These are phyloP conservation scores for Melocanna baccifera DNA, from an alignment of 176 grass and related monocot species.

Conservation along the genomic window DNA sequence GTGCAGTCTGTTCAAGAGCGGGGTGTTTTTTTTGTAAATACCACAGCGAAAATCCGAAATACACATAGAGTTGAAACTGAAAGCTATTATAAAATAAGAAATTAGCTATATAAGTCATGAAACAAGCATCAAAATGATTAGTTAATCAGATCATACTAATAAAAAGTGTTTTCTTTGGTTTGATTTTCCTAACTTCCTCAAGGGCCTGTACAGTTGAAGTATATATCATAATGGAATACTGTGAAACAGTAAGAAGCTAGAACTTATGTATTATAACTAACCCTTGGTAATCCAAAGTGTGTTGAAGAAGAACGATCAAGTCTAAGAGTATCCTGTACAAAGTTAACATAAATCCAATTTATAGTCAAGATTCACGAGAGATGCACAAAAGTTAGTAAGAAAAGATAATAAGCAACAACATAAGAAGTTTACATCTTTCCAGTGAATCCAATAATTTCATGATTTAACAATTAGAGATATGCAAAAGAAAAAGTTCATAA, in stretches of 20 bases:
- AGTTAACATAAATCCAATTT: slow-evolving; percentile 10
- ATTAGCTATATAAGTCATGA: neutral
- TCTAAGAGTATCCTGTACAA: slow-evolving; percentile 78
- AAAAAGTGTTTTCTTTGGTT: slow-evolving; percentile 82
- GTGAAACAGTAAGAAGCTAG: slow-evolving; percentile 8
- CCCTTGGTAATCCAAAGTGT: slow-evolving; percentile 88
- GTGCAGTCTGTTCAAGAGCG: slow-evolving; percentile 9
- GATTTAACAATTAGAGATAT: slow-evolving; percentile 12
- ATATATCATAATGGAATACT: slow-evolving; percentile 27
- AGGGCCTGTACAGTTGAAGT: slow-evolving; percentile 59
- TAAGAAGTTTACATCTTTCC: neutral
- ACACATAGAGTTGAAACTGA: slow-evolving; percentile 6
- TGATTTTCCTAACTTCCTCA: slow-evolving; percentile 91
- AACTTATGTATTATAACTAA: slow-evolving; percentile 26
- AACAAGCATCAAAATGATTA: slow-evolving; percentile 4
- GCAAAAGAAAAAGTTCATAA: neutral
- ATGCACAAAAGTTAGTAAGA: slow-evolving; percentile 23
- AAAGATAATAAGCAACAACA: slow-evolving; percentile 4
- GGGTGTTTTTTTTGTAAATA: neutral
- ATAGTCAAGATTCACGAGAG: neutral
- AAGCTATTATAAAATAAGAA: neutral
- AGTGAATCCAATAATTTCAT: slow-evolving; percentile 16
- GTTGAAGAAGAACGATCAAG: slow-evolving; percentile 92
- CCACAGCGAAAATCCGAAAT: neutral
- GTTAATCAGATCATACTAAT: slow-evolving; percentile 55